These are phyloP conservation scores for Chaetomium olivaceum DNA, from an alignment of 2,329 filamentous ascomycete genomes.

Conservation along the genomic window DNA sequence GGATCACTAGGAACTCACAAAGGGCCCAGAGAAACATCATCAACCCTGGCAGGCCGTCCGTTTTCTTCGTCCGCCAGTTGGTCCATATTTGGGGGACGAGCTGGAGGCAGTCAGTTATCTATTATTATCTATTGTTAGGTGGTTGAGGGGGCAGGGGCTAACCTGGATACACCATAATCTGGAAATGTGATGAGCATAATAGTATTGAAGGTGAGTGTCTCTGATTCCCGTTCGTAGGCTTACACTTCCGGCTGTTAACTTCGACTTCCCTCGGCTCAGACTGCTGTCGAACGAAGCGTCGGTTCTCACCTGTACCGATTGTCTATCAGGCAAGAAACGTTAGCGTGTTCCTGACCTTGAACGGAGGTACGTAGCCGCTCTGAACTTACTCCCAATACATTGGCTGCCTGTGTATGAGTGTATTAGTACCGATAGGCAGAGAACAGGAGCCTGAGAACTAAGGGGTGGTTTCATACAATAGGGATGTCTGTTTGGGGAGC, in stretches of 20 bases:
- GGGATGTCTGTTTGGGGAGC: slow-evolving; percentile 37
- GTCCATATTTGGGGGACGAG: slow-evolving; percentile 54
- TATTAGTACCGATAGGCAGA: background rate
- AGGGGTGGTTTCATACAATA: slow-evolving; percentile 29
- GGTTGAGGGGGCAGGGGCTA: background rate
- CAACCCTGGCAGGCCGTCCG: slow-evolving; percentile 58
- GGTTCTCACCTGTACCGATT: slow-evolving; percentile 36
- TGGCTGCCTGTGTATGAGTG: slow-evolving; percentile 37
- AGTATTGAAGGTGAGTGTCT: background rate
- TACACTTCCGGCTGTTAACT: slow-evolving; percentile 14
- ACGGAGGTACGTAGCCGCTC: no score
- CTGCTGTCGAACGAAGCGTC: background rate
- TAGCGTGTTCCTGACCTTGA: no score
- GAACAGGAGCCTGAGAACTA: no score
- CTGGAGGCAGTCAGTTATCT: slow-evolving; percentile 22
- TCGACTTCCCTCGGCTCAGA: background rate
- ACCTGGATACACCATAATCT: slow-evolving; percentile 46
- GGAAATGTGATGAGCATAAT: slow-evolving; percentile 5
- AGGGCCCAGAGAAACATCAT: slow-evolving; percentile 68
- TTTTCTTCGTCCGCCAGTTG: slow-evolving; percentile 61
- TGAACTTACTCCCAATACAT: slow-evolving; percentile 45
- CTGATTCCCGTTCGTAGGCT: background rate
- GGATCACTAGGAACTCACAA: slow-evolving; percentile 40
- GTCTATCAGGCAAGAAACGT: slow-evolving; percentile 28
- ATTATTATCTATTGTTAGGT: no score